Evolutionary conservation across 176 grass and related monocot species (phyloP).

Genomic region (Cocos nucifera): DNA sequence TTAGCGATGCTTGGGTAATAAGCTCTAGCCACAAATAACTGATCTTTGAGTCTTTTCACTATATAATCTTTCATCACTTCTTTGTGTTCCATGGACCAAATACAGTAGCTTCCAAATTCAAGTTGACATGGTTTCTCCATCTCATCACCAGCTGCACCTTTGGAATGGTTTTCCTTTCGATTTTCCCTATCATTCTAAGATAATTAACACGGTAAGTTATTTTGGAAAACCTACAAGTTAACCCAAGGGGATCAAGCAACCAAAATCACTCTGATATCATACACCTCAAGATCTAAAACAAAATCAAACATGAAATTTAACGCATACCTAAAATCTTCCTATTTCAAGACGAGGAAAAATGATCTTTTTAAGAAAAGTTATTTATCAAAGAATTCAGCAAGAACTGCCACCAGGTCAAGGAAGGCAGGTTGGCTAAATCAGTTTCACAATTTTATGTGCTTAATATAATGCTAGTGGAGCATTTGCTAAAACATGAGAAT

Average conservation of each 20-base stretch:
- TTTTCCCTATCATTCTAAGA: slow-evolving; percentile 27
- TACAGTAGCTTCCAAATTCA: slow-evolving; percentile 76
- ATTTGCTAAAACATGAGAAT: slow-evolving; percentile 1
- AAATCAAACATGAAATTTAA: no score
- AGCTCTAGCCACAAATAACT: slow-evolving; percentile 74
- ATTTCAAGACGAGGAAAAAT: no score
- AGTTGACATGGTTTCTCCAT: slow-evolving; percentile 47
- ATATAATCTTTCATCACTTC: slow-evolving; percentile 56
- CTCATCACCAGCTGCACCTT: slow-evolving; percentile 18
- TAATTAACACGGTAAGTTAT: background rate
- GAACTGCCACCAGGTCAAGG: no score
- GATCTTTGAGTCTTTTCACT: slow-evolving; percentile 69
- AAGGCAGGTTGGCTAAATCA: background rate
- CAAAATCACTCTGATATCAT: no score
- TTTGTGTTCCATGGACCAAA: slow-evolving; percentile 75
- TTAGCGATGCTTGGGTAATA: slow-evolving; percentile 83
- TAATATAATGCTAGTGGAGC: background rate
- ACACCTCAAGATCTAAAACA: no score
- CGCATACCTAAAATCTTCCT: no score
- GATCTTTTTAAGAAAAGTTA: no score
- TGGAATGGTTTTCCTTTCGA: slow-evolving; percentile 9
- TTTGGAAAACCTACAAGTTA: no score
- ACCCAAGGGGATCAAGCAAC: no score
- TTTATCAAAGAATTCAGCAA: no score
- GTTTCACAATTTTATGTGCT: no score